A percentile compares a stretch with the other conserved stretches of the same genome.
phyloP scores from a whole-genome alignment of 441 rosid genomes.

The Aquilaria agallochum region DNA sequence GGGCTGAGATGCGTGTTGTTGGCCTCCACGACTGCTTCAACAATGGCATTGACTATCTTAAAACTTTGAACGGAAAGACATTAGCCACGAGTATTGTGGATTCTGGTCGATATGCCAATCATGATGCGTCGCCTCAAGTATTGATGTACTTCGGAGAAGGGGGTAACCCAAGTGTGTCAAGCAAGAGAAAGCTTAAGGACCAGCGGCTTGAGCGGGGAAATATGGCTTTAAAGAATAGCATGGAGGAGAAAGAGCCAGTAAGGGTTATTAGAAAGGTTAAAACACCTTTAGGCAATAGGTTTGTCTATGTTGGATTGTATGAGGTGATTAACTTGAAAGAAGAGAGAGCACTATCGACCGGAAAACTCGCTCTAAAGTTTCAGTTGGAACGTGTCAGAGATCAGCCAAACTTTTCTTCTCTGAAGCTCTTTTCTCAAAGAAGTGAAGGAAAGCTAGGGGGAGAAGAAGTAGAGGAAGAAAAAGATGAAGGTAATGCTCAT shows the following conservation, averaged over 20 bases:
- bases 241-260: neutral
- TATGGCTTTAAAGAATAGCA: constrained; percentile 3
- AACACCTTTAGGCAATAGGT: neutral
- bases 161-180: neutral
- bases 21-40: constrained; percentile 10
- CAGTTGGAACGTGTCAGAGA: constrained; percentile 51
- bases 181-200: neutral
- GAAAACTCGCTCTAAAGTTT: constrained; percentile 68
- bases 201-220: constrained; percentile 1
- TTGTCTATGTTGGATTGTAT: constrained; percentile 73
- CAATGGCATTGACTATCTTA: constrained; percentile 11
- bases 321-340: constrained; percentile 56
- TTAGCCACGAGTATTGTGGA: constrained; percentile 18
- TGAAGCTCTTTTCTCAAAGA: too few species aligned
- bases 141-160: neutral
- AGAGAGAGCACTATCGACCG: constrained; percentile 48
- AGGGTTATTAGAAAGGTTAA: constrained; percentile 1
- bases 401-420: constrained; percentile 41
- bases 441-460: too few species aligned
- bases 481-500: too few species aligned
- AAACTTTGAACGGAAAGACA: neutral
- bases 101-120: constrained; percentile 10
- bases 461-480: too few species aligned
- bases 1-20: constrained; percentile 13
- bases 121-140: neutral